A percentile compares a stretch with the other conserved stretches of the same genome.
Evolutionary conservation across 306 rosid genomes (phyloP).

Genomic region (Parietaria judaica): DNA sequence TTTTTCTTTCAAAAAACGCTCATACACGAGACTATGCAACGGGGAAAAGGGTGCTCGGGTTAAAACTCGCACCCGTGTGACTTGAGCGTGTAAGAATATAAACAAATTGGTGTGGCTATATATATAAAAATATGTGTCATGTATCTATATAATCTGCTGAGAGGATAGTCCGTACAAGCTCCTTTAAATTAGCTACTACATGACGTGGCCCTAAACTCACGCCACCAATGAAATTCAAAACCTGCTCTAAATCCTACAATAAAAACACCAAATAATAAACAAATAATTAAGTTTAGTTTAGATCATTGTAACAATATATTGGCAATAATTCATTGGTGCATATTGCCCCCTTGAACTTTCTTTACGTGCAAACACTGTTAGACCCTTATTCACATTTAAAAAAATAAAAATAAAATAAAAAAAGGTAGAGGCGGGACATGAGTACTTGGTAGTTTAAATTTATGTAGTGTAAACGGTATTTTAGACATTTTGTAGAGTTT

Average conservation of each 20-base stretch:
- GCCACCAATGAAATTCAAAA: conserved; percentile 73
- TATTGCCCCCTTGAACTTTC: too few relatives aligned
- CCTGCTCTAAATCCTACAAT: conserved; percentile 90
- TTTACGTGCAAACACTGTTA: too few relatives aligned
- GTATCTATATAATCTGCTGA: conserved; percentile 60
- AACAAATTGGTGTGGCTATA: conserved; percentile 27
- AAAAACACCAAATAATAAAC: background rate
- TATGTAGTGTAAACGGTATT: too few relatives aligned
- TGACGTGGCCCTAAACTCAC: conserved; percentile 92
- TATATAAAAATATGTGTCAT: conserved; percentile 28
- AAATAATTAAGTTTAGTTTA: conserved; percentile 1
- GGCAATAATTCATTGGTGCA: too few relatives aligned
- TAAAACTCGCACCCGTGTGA: conserved; percentile 66
- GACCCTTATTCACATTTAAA: too few relatives aligned
- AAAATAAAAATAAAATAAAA: too few relatives aligned
- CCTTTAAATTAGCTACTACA: conserved; percentile 83
- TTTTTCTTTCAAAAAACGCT: too few relatives aligned
- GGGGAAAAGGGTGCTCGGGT: conserved; percentile 50
- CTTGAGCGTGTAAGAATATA: conserved; percentile 24
- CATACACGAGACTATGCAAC: background rate
- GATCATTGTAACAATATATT: background rate
- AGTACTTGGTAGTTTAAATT: too few relatives aligned
- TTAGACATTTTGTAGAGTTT: too few relatives aligned
- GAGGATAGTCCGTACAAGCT: conserved; percentile 73
- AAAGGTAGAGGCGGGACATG: too few relatives aligned